phyloP scores from a whole-genome alignment of 2,329 filamentous ascomycete species.

The Beauveria brongniartii region DNA sequence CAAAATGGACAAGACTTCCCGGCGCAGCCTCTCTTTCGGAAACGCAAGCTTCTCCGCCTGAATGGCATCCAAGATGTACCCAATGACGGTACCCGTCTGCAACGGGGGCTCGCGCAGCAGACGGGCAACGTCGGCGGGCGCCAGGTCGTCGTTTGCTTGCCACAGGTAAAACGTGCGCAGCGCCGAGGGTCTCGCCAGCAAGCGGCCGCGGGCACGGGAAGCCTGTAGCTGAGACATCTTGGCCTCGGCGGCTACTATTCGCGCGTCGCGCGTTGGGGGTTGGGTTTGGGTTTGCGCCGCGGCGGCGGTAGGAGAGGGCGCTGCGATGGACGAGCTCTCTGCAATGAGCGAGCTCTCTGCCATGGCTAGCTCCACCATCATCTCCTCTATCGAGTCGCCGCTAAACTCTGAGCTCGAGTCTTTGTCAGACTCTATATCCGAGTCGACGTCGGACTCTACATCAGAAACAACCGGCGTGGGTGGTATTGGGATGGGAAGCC shows the following conservation, averaged over 20 bases:
- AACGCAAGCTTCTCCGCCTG: conserved; percentile 42
- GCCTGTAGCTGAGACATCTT: conserved; percentile 29
- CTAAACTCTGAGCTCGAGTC: conserved; percentile 7
- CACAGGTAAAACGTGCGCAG: conserved; percentile 59
- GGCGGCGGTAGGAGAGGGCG: neutral
- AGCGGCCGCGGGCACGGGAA: conserved; percentile 15
- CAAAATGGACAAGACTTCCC: conserved; percentile 34
- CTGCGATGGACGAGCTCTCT: neutral
- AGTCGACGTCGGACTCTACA: conserved; percentile 20
- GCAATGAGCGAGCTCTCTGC: neutral
- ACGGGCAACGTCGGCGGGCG: conserved; percentile 40
- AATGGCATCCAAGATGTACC: conserved; percentile 52
- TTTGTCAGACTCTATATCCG: conserved; percentile 8
- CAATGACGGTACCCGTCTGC: conserved; percentile 43
- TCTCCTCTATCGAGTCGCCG: neutral
- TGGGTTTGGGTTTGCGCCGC: neutral
- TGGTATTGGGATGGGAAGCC: conserved; percentile 52
- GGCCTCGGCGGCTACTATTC: conserved; percentile 35
- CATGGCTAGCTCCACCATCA: neutral
- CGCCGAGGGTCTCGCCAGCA: conserved; percentile 22
- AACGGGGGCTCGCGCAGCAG: conserved; percentile 55
- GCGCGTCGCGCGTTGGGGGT: conserved; percentile 24
- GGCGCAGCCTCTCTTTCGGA: conserved; percentile 34
- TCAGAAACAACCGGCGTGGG: conserved; percentile 21
- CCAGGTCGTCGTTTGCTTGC: conserved; percentile 43